A percentile compares a stretch with the other conserved stretches of the same genome.
phyloP scores from a whole-genome alignment of 371 early-diverging fungal species.

The Mucor lusitanicus region DNA sequence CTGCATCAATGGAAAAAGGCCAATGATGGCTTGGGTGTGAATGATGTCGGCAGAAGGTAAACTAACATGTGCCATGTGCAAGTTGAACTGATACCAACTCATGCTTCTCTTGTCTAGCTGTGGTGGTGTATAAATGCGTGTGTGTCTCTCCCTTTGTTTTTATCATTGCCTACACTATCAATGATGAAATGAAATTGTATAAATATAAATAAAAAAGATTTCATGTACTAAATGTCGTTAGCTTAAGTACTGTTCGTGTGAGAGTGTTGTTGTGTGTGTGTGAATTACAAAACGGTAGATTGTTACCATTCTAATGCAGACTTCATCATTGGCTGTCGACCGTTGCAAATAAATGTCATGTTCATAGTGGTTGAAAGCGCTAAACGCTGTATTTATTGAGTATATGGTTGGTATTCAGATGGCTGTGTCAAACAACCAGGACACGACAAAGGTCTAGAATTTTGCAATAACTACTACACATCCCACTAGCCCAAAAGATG shows the following conservation, averaged over 20 bases:
- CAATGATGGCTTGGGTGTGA: constrained; percentile 48
- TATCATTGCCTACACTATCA: neutral
- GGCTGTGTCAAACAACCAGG: constrained; percentile 1
- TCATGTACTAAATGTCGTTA: neutral
- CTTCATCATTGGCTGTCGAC: neutral
- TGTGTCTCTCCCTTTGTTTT: neutral
- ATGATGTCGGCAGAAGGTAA: constrained; percentile 46
- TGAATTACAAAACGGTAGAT: neutral
- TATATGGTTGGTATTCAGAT: neutral
- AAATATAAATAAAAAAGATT: neutral
- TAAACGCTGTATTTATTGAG: neutral
- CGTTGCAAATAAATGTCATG: neutral
- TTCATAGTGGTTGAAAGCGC: too few relatives aligned
- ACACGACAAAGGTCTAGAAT: constrained; percentile 1
- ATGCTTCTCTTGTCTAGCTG: constrained; percentile 11
- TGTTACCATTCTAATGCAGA: neutral
- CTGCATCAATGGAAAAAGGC: constrained; percentile 37
- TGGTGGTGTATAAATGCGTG: constrained; percentile 43
- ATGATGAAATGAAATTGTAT: neutral
- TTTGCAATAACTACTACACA: constrained; percentile 50
- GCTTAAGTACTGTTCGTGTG: neutral
- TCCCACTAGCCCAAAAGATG: constrained; percentile 49
- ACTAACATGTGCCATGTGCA: neutral
- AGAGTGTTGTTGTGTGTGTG: neutral
- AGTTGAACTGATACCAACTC: neutral